A percentile compares a stretch with the other conserved stretches of the same genome.
Evolutionary conservation across 2,329 filamentous ascomycete genomes (phyloP).

Genomic region (Botrytis elliptica): DNA sequence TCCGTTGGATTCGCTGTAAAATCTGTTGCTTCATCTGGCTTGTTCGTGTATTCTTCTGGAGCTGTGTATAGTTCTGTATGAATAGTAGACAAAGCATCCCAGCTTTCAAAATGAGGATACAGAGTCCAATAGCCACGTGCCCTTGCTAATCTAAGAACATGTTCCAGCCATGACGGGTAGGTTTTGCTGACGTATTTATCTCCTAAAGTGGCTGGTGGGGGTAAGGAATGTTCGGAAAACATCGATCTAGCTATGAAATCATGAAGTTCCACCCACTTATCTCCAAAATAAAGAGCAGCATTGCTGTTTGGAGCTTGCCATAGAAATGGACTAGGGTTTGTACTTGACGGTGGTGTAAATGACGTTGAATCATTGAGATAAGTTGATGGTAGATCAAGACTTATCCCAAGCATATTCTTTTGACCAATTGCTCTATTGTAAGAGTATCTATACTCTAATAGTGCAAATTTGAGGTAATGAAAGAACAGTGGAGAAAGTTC

Average conservation of each 20-base stretch:
- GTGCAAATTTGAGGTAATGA: conserved; percentile 77
- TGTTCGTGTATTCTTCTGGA: conserved; percentile 64
- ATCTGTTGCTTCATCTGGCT: conserved; percentile 23
- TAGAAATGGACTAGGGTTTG: conserved; percentile 53
- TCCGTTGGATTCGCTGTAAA: conserved; percentile 35
- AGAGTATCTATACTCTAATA: conserved; percentile 78
- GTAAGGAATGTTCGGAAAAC: conserved; percentile 37
- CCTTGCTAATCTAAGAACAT: conserved; percentile 72
- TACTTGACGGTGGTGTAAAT: conserved; percentile 49
- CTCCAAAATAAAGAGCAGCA: conserved; percentile 77
- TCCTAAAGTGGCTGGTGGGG: conserved; percentile 44
- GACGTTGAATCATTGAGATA: conserved; percentile 59
- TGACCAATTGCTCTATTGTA: conserved; percentile 48
- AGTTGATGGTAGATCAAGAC: conserved; percentile 69
- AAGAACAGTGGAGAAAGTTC: conserved; percentile 81
- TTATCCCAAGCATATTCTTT: conserved; percentile 69
- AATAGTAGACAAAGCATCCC: conserved; percentile 60
- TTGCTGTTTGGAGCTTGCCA: conserved; percentile 85
- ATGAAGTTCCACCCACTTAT: conserved; percentile 85
- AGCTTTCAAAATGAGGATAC: conserved; percentile 64
- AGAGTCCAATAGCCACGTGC: conserved; percentile 75
- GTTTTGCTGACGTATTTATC: conserved; percentile 63
- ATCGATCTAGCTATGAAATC: conserved; percentile 61
- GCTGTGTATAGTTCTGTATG: conserved; percentile 72
- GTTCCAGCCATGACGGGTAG: conserved; percentile 76